These are phyloP conservation scores for Closterium sp. DNA, from an alignment of 139 green algal species.

Conservation along the genomic window DNA sequence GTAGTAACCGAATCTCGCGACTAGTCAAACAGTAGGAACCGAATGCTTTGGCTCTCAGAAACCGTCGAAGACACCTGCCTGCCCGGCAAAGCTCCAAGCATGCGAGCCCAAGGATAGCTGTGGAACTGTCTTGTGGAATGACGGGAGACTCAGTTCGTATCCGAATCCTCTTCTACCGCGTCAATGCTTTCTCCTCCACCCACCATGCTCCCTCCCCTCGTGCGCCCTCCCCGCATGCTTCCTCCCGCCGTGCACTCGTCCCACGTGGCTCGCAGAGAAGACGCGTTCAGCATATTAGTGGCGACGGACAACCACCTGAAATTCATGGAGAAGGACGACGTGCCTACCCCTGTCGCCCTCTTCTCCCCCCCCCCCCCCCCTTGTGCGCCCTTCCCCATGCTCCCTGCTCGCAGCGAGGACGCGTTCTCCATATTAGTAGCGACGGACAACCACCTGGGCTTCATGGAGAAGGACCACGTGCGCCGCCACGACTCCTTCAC, in stretches of 20 bases:
- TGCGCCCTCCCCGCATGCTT: neutral
- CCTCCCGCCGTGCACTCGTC: too few relatives aligned
- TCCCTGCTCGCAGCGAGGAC: neutral
- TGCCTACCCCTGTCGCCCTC: constrained; percentile 41
- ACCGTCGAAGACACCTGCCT: too few relatives aligned
- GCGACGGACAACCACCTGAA: constrained; percentile 96
- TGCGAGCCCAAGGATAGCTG: too few relatives aligned
- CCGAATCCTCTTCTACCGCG: neutral
- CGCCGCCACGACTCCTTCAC: constrained; percentile 89
- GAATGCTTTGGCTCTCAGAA: too few relatives aligned
- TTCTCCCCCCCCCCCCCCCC: too few relatives aligned
- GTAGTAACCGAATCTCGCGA: neutral
- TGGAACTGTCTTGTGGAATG: too few relatives aligned
- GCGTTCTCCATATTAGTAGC: constrained; percentile 72
- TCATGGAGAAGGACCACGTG: constrained; percentile 90
- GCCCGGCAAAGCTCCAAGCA: too few relatives aligned
- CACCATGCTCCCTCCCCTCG: neutral
- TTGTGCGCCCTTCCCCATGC: too few relatives aligned
- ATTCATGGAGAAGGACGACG: constrained; percentile 90
- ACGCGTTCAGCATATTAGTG: constrained; percentile 67
- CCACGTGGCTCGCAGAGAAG: neutral
- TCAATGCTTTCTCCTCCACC: neutral
- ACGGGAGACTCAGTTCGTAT: too few relatives aligned
- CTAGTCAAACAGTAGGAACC: too few relatives aligned
- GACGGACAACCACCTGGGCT: constrained; percentile 96